phyloP scores from a whole-genome alignment of 2,329 filamentous ascomycete species.

The Leptographium lundbergii region DNA sequence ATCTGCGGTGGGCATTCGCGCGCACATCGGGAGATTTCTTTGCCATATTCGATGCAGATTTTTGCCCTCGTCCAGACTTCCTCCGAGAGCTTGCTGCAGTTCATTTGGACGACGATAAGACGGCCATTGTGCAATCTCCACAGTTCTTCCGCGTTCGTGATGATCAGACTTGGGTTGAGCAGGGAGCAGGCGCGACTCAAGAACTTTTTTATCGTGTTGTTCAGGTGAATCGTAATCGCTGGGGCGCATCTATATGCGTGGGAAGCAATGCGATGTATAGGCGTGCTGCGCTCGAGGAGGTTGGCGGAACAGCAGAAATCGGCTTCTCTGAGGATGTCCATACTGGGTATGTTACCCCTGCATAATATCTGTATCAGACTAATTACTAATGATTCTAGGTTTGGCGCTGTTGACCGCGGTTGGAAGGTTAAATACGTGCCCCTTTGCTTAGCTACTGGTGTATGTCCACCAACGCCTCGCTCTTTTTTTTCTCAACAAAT shows the following conservation, averaged over 20 bases:
- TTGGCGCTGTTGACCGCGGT: slow-evolving; percentile 3
- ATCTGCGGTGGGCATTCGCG: slow-evolving; percentile 4
- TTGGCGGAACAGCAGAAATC: slow-evolving; percentile 5
- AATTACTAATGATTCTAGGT: not conserved
- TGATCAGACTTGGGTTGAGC: slow-evolving; percentile 6
- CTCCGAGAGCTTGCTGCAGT: not conserved
- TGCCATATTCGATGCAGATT: slow-evolving; percentile 4
- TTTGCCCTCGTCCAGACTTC: slow-evolving; percentile 4
- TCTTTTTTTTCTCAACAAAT: slow-evolving; percentile 7
- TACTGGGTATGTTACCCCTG: not conserved
- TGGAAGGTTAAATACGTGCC: slow-evolving; percentile 5
- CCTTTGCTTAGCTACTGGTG: slow-evolving; percentile 3
- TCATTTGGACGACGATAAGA: slow-evolving; percentile 1
- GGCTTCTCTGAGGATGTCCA: slow-evolving; percentile 6
- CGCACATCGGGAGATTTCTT: slow-evolving; percentile 2
- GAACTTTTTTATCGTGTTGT: slow-evolving; percentile 7
- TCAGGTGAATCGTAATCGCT: slow-evolving; percentile 4
- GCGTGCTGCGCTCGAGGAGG: slow-evolving; percentile 1
- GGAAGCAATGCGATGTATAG: slow-evolving; percentile 4
- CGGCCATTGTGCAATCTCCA: slow-evolving; percentile 5
- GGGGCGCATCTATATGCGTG: slow-evolving; percentile 5
- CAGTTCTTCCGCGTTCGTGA: slow-evolving; percentile 3
- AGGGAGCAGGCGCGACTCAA: slow-evolving; percentile 5
- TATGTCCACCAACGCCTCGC: slow-evolving; percentile 3
- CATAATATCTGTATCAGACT: not conserved